Evolutionary conservation across 441 rosid species (phyloP), one percentile per base, ranked within the genome.

Genomic region (Populus tomentosa): DNA sequence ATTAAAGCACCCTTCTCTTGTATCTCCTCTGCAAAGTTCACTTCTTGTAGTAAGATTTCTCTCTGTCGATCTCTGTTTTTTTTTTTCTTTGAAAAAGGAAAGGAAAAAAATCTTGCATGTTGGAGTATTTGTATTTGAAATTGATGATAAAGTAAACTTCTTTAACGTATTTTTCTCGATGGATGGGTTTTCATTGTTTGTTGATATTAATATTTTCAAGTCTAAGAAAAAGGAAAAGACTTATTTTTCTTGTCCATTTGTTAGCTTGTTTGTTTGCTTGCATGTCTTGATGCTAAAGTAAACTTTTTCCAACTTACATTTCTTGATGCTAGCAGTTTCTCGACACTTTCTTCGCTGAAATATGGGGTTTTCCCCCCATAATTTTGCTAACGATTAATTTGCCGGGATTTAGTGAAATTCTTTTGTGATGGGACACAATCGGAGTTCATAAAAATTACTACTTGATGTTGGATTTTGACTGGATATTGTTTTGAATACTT

Each of bases 1-100:
- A 62, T 21, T 62, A 42, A 64, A 30, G 69, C 21, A 38, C 10
- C 10, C 63, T 69, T 20, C n/a, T 76, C 71, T 36, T 64, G 30
- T 40, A 40, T 62, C 11, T 62, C 7, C 30, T 28, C 20, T 28
- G 42, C 46, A 4, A 30, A 50, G 14, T 66, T 75, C 65, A 11
- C 71, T 63, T 21, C n/a, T 10, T 32, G 9, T 20, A 56, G 42
- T 77, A 77, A 77, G 75, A 21, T 42, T n/a, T 21, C 70, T 10
- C 2, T 77, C 9, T 40, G 10, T 32, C 1, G 14, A 9, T 76
- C 71, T 28, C 38, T 5, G 11, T 23, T 23, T 13, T 24, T 61
- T 73, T 46, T 73, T 13, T 46, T 50, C 20, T 16, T 18, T 6
- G 2, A 6, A 5, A 6, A 53, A 18, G 20, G 18, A 18, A 18